Conservation (phyloP, 2,329 filamentous ascomycete genomes). For the Mariannaea elegans region DNA sequence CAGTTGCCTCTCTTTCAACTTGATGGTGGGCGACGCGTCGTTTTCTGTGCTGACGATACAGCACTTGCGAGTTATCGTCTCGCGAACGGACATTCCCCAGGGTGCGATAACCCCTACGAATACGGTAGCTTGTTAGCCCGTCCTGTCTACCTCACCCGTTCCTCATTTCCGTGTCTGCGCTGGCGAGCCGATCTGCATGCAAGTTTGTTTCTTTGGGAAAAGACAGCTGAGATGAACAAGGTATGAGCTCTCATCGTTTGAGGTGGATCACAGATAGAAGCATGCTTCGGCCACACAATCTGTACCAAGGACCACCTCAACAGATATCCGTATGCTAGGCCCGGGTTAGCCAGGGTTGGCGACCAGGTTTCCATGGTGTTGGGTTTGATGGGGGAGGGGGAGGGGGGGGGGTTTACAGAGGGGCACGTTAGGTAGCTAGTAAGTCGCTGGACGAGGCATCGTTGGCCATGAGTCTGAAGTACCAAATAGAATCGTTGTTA, state of each 20-base stretch:
- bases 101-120: too few relatives aligned
- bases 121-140: too few relatives aligned
- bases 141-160: not conserved
- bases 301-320: too few relatives aligned
- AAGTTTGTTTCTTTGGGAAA: conserved; percentile 2
- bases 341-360: too few relatives aligned
- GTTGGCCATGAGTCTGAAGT: too few relatives aligned
- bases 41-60: conserved; percentile 6
- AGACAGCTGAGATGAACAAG: conserved; percentile 5
- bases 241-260: not conserved
- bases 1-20: not conserved
- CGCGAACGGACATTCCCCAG: too few relatives aligned
- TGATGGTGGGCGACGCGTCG: not conserved
- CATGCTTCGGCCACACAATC: too few relatives aligned
- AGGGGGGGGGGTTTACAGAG: too few relatives aligned
- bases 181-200: conserved; percentile 8
- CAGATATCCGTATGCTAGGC: too few relatives aligned
- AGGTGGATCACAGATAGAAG: not conserved
- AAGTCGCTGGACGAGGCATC: not conserved
- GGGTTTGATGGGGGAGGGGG: conserved; percentile 1
- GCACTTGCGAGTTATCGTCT: not conserved
- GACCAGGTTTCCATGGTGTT: not conserved
- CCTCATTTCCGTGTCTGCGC: conserved; percentile 2
- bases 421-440: not conserved
- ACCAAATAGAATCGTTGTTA: not conserved